These are phyloP conservation scores for Medicago arabica DNA, from an alignment of 306 rosid genomes.

Conservation along the genomic window DNA sequence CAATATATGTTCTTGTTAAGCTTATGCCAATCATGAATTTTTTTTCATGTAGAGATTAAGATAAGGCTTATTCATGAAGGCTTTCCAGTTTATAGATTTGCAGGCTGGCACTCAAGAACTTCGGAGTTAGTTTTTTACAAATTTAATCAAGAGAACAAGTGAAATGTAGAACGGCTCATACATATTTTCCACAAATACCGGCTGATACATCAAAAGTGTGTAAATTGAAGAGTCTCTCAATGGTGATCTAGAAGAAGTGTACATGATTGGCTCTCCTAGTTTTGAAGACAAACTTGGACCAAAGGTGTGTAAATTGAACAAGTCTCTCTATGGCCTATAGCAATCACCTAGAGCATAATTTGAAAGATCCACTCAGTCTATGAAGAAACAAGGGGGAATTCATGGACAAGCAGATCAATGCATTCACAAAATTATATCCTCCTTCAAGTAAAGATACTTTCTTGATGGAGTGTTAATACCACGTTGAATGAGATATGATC, in stretches of 20 bases:
- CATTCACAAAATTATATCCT: background rate
- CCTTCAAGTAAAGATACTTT: background rate
- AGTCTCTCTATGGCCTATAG: background rate
- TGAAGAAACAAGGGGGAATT: background rate
- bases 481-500: too few species aligned
- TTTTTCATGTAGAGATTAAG: background rate
- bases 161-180: background rate
- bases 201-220: background rate
- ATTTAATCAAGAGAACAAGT: background rate
- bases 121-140: background rate
- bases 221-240: background rate
- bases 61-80: background rate
- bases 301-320: background rate
- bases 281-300: background rate
- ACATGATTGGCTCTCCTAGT: background rate
- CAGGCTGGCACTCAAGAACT: slow-evolving; percentile 1
- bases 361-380: background rate
- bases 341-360: background rate
- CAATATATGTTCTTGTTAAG: slow-evolving; percentile 3
- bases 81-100: background rate
- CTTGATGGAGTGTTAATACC: background rate
- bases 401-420: background rate
- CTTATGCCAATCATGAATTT: slow-evolving; percentile 10
- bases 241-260: background rate
- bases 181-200: background rate